A percentile compares a stretch with the other conserved stretches of the same genome.
Evolutionary conservation across 2,329 filamentous ascomycete species (phyloP).

Genomic region (Ophiostoma fasciatum): DNA sequence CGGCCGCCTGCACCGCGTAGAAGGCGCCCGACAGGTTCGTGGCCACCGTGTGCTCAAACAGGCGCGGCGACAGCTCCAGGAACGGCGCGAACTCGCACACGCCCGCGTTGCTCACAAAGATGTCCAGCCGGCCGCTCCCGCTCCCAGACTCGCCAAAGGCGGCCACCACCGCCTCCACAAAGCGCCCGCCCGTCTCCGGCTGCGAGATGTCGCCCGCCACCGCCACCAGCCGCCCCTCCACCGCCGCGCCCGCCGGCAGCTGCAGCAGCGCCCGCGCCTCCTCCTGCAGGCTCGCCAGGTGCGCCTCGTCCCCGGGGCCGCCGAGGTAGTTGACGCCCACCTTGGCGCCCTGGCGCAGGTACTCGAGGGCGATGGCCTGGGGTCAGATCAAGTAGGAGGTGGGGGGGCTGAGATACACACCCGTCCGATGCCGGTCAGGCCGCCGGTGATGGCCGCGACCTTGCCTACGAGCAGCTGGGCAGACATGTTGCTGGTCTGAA

Average conservation of each 20-base stretch:
- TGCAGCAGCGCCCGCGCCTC: constrained; percentile 4
- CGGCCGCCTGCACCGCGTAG: constrained; percentile 73
- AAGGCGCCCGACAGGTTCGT: constrained; percentile 86
- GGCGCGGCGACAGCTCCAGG: constrained; percentile 53
- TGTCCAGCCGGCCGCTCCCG: constrained; percentile 38
- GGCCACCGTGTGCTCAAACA: constrained; percentile 56
- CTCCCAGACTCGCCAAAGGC: constrained; percentile 12
- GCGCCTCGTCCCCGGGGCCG: constrained; percentile 6
- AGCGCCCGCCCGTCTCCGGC: constrained; percentile 4
- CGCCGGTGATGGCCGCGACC: constrained; percentile 9
- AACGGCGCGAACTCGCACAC: constrained; percentile 84
- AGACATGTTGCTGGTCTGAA: too few relatives aligned
- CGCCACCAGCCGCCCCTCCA: constrained; percentile 2
- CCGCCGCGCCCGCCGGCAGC: neutral
- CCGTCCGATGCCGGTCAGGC: constrained; percentile 9
- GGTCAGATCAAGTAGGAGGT: neutral
- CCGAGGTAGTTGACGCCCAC: constrained; percentile 9
- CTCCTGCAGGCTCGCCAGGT: constrained; percentile 4
- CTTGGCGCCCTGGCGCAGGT: constrained; percentile 9
- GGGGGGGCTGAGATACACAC: constrained; percentile 1
- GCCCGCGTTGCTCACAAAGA: constrained; percentile 81
- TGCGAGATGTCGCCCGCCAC: constrained; percentile 6
- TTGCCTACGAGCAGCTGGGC: constrained; percentile 10
- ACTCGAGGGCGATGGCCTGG: constrained; percentile 10
- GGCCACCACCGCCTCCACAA: constrained; percentile 5